phyloP scores from a whole-genome alignment of 176 grass and related monocot species.

The Ensete ventricosum region DNA sequence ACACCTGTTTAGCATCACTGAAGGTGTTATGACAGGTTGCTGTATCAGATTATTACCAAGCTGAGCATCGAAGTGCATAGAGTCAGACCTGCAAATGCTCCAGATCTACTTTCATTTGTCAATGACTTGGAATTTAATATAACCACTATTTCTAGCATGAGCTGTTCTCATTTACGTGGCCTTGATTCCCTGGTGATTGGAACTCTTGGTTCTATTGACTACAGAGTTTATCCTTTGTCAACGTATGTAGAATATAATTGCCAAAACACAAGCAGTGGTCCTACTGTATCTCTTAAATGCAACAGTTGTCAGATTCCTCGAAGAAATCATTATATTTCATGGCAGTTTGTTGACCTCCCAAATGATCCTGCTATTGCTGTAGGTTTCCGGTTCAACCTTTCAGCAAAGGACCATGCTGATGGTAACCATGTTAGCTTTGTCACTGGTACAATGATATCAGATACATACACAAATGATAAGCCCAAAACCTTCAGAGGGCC shows the following conservation, averaged over 20 bases:
- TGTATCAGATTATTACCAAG: constrained; percentile 73
- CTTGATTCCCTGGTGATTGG: constrained; percentile 50
- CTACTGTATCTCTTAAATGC: constrained; percentile 70
- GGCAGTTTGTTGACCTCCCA: constrained; percentile 79
- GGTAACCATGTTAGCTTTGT: constrained; percentile 56
- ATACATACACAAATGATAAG: constrained; percentile 42
- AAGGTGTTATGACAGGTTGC: constrained; percentile 31
- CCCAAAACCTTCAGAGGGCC: constrained; percentile 72
- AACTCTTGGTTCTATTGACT: constrained; percentile 73
- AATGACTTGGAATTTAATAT: constrained; percentile 91
- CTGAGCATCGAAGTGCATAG: constrained; percentile 57
- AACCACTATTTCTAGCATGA: constrained; percentile 80
- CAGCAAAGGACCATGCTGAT: constrained; percentile 53
- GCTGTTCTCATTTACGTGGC: constrained; percentile 43
- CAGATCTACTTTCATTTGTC: constrained; percentile 65
- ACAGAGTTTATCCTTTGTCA: constrained; percentile 54
- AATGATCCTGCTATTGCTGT: constrained; percentile 50
- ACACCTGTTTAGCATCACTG: not conserved
- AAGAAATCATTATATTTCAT: constrained; percentile 77
- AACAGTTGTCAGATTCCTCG: constrained; percentile 60
- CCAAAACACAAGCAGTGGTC: constrained; percentile 71
- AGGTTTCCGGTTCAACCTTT: constrained; percentile 79
- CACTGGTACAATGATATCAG: constrained; percentile 54
- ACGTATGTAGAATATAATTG: constrained; percentile 45
- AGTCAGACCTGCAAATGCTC: constrained; percentile 83